These are phyloP conservation scores for Dalbergia cochinchinensis DNA, from an alignment of 306 rosid genomes.

Conservation along the genomic window DNA sequence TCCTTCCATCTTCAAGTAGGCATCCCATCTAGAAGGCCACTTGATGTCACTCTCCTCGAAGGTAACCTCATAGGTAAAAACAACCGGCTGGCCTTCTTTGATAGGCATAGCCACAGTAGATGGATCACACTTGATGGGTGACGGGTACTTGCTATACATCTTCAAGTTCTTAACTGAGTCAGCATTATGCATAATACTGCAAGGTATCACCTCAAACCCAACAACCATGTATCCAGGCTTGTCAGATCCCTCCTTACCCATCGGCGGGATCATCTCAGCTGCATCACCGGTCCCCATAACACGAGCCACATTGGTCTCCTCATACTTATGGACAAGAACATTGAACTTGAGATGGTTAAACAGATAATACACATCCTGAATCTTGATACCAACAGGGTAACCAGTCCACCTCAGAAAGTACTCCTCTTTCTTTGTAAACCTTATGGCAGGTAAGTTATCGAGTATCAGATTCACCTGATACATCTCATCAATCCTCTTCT, in stretches of 20 bases:
- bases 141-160: slow-evolving; percentile 65
- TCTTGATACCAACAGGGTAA: slow-evolving; percentile 88
- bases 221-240: slow-evolving; percentile 93
- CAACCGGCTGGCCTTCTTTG: slow-evolving; percentile 76
- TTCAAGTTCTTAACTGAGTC: slow-evolving; percentile 65
- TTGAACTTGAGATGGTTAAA: slow-evolving; percentile 91
- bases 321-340: slow-evolving; percentile 91
- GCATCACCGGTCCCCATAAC: slow-evolving; percentile 98
- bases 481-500: slow-evolving; percentile 93
- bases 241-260: slow-evolving; percentile 58
- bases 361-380: slow-evolving; percentile 79
- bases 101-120: slow-evolving; percentile 75
- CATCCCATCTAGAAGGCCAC: slow-evolving; percentile 99
- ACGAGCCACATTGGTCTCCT: slow-evolving; percentile 84
- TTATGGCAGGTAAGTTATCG: slow-evolving; percentile 82
- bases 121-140: slow-evolving; percentile 73
- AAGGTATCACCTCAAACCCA: slow-evolving; percentile 95
- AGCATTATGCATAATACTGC: slow-evolving; percentile 69
- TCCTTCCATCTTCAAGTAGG: slow-evolving; percentile 99
- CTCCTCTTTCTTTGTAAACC: slow-evolving; percentile 84
- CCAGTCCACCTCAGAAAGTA: slow-evolving; percentile 87
- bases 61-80: slow-evolving; percentile 80
- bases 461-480: slow-evolving; percentile 88
- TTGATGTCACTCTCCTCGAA: slow-evolving; percentile 94
- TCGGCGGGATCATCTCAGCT: slow-evolving; percentile 72